Base-by-base conservation (phyloP, 2,329 filamentous ascomycete genomes). In the Fusarium chuoi region DNA sequence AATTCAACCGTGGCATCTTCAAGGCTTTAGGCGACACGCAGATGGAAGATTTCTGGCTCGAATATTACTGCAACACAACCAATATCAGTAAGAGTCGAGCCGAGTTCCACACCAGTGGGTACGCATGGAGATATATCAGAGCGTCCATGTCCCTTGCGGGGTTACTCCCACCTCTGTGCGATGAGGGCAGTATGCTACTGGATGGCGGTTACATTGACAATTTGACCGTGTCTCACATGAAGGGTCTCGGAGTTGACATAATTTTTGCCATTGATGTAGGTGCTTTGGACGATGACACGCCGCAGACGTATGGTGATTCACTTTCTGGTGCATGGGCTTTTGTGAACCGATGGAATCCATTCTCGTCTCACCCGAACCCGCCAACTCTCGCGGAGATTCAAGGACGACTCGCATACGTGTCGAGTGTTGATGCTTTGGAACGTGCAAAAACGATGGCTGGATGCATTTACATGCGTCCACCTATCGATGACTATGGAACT, bases 11-110 rank as follows among this genome's bases (percentile, higher is more conserved):
- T 12, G 96, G 96, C 45, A 98, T 99, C 74, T 99, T 98, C 89
- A 99, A 99, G 83, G 95, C 96, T 0, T 98, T 99, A 81, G 96
- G 95, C 20, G 94, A 98, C 78, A 94, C 94, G 15, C 96, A 98
- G 80, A 98, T 99, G 65, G 96, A 99, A 83, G 96, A 99, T 82
- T 99, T 98, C 79, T 99, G 96, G 96, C 89, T 99, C 17, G 95
- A 98, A 76, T 99, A 94, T 81, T 99, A 99, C 84, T 99, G 97
- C 88, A 99, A 99, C 83, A 98, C 96, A 1, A 99, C 97, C 42
- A 99, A 98, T 82, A 98, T 99, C 83, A 97, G 93, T 85, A 97
- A 97, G 82, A 96, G 93, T 70, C 90, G 96, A 26, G 91, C 91
- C 7, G 96, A 99, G 81, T 95, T 97, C 75, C 96, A 99, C 83